Evolutionary conservation across 192 early-diverging fungal genomes (phyloP).

Genomic region (Linderina pennispora): DNA sequence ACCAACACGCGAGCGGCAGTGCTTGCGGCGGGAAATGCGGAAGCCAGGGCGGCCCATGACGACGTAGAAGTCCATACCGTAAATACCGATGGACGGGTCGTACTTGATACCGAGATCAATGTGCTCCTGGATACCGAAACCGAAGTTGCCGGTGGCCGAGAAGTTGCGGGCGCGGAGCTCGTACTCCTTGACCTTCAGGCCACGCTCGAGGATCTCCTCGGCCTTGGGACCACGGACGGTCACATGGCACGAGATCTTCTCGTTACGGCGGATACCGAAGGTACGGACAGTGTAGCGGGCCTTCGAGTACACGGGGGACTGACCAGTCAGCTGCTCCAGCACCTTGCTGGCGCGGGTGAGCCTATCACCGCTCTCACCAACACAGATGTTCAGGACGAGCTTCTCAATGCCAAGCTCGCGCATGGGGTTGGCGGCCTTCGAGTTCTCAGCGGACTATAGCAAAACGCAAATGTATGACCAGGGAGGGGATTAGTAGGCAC

Average conservation of each 20-base stretch:
- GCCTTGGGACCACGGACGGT: slow-evolving; percentile 95
- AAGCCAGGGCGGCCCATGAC: slow-evolving; percentile 97
- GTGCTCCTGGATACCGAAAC: slow-evolving; percentile 99
- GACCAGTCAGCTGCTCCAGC: slow-evolving; percentile 98
- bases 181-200: slow-evolving; percentile 99
- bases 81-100: slow-evolving; percentile 97
- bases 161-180: slow-evolving; percentile 95
- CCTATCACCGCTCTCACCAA: slow-evolving; percentile 99
- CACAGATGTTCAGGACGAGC: slow-evolving; percentile 99
- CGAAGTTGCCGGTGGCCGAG: slow-evolving; percentile 98
- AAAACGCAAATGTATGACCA: neutral
- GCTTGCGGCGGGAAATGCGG: slow-evolving; percentile 94
- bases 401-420: slow-evolving; percentile 97
- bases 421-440: slow-evolving; percentile 86
- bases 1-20: slow-evolving; percentile 76
- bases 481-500: too few species aligned
- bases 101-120: slow-evolving; percentile 99
- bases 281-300: slow-evolving; percentile 99
- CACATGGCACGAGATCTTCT: slow-evolving; percentile 99
- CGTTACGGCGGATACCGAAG: slow-evolving; percentile 99
- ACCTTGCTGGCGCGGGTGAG: slow-evolving; percentile 99
- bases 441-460: slow-evolving; percentile 55
- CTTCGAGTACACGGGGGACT: slow-evolving; percentile 99
- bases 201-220: slow-evolving; percentile 98
- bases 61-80: slow-evolving; percentile 99